Conservation (phyloP, 441 rosid genomes). For the Corymbia calophylla region DNA sequence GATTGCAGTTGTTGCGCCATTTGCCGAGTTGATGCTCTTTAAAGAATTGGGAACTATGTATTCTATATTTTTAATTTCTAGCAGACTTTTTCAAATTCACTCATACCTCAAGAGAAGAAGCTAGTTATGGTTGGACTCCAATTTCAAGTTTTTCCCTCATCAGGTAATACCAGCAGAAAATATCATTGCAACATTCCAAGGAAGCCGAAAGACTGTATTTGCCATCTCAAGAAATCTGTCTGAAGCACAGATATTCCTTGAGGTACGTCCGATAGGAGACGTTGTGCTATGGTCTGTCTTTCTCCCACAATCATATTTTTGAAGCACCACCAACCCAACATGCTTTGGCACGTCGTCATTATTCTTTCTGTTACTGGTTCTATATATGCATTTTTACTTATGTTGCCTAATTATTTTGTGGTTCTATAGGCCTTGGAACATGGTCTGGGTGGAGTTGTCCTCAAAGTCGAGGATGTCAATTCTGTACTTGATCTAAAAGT, state of each 20-base stretch:
- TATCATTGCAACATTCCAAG: slow-evolving; percentile 76
- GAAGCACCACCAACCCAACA: neutral
- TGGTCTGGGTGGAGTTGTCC: slow-evolving; percentile 72
- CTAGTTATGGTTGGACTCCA: neutral
- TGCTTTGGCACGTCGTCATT: neutral
- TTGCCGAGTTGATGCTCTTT: neutral
- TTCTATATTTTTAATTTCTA: neutral
- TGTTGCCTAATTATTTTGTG: neutral
- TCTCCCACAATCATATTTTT: neutral
- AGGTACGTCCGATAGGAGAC: slow-evolving; percentile 30
- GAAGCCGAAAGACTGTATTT: slow-evolving; percentile 59
- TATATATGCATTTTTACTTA: neutral
- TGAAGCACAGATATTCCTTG: slow-evolving; percentile 65
- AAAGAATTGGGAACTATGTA: neutral
- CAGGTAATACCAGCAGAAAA: slow-evolving; percentile 88
- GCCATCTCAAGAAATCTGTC: slow-evolving; percentile 56
- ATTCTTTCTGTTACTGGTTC: neutral
- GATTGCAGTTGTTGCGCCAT: neutral
- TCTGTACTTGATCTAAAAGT: slow-evolving; percentile 71
- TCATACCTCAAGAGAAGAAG: neutral
- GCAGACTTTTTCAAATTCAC: neutral
- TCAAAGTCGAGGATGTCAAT: slow-evolving; percentile 50
- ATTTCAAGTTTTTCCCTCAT: neutral
- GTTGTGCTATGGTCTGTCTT: neutral
- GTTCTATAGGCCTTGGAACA: slow-evolving; percentile 69